Base-by-base conservation (phyloP, 2,329 filamentous ascomycete genomes). In the Penicillium sp. region DNA sequence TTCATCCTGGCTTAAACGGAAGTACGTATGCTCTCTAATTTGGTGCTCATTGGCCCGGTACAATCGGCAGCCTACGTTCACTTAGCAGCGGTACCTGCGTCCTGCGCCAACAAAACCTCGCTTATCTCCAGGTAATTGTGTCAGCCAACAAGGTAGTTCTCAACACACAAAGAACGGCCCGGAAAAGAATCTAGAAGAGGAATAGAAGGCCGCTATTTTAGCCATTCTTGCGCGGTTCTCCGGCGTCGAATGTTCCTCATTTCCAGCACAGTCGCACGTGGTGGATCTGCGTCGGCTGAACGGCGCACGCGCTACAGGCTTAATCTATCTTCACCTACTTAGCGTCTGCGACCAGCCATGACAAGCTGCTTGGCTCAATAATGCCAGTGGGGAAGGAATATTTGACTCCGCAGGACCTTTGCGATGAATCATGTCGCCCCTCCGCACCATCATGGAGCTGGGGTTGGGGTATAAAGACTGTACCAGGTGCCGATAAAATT, bases 231-330 rank as follows among this genome's bases (percentile, higher is more conserved):
- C 21, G 15, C 7, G 9, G 15, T 31, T 38, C 49, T 52, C 13
- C 49, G 50, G 30, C 9, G n/a, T 46, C 31, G 38, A 53, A 41
- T 23, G 41, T 23, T 45, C 21, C 15, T 58, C 56, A 53, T 56
- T 53, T 58, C 41, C 38, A 30, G 19, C 44, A 45, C 46, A 26
- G 30, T 47, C 44, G 61, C 64, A 65, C 64, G 61, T 65, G 63
- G 61, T 56, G 9, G 57, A 52, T 61, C 50, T 31, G 31, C 15
- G 54, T 38, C 51, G 45, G 46, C 41, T 63, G 63, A 63, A 53
- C 61, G 61, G 63, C 44, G 58, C 46, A 31, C 44, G 31, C n/a
- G 50, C 47, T 38, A 19, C 15, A 44, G 47, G 15, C 29, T 53
- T 59, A 54, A 56, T 63, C 47, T 56, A 60, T 57, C 46, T n/a